phyloP scores from a whole-genome alignment of 192 early-diverging fungal species.

The Gaertneriomyces semiglobifer region DNA sequence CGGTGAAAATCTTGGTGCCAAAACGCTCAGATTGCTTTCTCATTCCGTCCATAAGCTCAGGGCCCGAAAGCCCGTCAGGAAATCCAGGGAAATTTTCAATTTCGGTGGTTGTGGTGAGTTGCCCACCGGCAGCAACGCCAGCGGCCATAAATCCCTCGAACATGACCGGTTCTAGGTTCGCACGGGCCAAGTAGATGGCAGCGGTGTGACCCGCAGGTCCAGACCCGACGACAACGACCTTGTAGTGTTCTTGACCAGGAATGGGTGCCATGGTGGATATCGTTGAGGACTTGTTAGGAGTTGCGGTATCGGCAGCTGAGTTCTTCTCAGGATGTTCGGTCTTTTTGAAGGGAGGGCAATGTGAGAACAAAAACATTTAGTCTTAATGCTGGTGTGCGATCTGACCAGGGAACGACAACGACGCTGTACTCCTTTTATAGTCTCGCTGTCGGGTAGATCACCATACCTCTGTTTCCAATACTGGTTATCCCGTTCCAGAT shows the following conservation, averaged over 20 bases:
- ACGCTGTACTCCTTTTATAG: no score
- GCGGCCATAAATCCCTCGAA: conserved; percentile 97
- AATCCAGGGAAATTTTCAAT: conserved; percentile 84
- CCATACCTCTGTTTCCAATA: no score
- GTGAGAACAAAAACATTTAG: no score
- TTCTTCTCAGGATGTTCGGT: no score
- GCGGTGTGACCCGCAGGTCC: conserved; percentile 98
- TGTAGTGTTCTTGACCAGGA: conserved; percentile 28
- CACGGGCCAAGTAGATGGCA: conserved; percentile 91
- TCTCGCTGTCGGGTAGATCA: no score
- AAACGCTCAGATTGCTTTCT: conserved; percentile 79
- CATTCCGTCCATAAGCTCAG: conserved; percentile 81
- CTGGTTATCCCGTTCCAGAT: no score
- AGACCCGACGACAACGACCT: conserved; percentile 76
- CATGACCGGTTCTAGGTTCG: conserved; percentile 88
- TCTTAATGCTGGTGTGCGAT: no score
- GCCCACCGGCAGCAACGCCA: conserved; percentile 72
- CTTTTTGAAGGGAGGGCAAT: no score
- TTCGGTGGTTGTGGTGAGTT: conserved; percentile 94
- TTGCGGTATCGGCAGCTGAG: no score
- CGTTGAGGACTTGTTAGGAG: no score
- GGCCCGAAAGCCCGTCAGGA: conserved; percentile 82
- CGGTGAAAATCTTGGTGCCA: conserved; percentile 85
- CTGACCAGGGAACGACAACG: no score
- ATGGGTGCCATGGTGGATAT: conserved; percentile 5